These are phyloP conservation scores for Chytridium lagenaria DNA, from an alignment of 371 early-diverging fungal genomes.

Conservation along the genomic window DNA sequence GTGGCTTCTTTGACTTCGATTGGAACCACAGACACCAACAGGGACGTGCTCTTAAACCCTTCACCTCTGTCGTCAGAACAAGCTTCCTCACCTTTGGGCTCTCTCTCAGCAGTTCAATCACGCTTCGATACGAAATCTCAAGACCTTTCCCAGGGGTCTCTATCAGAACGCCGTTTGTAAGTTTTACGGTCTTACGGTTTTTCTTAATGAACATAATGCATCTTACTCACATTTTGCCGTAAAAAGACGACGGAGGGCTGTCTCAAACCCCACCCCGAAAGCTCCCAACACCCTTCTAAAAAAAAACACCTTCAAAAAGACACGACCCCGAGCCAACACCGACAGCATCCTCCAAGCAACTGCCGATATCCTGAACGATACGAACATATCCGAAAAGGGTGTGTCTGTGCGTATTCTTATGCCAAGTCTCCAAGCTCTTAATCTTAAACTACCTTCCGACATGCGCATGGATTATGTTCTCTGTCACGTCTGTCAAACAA, in stretches of 20 bases:
- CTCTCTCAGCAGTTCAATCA: slow-evolving; percentile 1
- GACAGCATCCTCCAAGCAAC: slow-evolving; percentile 30
- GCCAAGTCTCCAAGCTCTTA: slow-evolving; percentile 41
- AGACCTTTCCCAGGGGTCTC: neutral
- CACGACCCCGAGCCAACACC: slow-evolving; percentile 41
- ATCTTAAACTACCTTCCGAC: slow-evolving; percentile 43
- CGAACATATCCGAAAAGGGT: slow-evolving; percentile 27
- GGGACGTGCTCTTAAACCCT: no score
- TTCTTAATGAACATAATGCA: no score
- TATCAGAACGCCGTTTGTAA: slow-evolving; percentile 10
- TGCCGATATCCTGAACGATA: slow-evolving; percentile 12
- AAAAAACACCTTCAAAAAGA: slow-evolving; percentile 11
- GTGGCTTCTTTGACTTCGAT: neutral
- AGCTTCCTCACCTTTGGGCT: neutral
- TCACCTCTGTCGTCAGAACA: neutral
- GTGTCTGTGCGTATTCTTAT: slow-evolving; percentile 34
- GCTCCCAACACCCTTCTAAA: slow-evolving; percentile 12
- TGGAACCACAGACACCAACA: neutral
- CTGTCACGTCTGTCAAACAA: slow-evolving; percentile 46
- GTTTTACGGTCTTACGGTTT: neutral
- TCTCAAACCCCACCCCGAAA: slow-evolving; percentile 4
- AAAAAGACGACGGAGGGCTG: neutral
- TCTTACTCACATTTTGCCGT: no score
- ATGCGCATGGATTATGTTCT: slow-evolving; percentile 49
- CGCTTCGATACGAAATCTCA: neutral